phyloP scores from a whole-genome alignment of 805 yeast genomes.

The Yarrowia divulgata region DNA sequence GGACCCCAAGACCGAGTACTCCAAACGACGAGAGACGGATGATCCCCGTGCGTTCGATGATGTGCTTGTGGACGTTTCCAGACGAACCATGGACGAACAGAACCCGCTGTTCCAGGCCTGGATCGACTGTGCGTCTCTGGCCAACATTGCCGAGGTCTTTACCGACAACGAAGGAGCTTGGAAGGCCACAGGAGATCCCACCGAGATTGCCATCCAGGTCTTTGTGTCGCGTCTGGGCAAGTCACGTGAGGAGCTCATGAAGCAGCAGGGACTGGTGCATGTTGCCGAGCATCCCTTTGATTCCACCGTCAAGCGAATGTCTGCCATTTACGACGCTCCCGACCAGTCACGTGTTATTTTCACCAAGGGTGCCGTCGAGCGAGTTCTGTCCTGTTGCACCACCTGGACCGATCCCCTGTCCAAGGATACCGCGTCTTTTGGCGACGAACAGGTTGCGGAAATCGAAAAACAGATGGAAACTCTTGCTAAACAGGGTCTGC shows the following conservation, averaged over 20 bases:
- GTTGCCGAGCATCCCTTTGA: constrained; percentile 76
- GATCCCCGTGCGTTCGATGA: constrained; percentile 41
- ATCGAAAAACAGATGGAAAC: constrained; percentile 66
- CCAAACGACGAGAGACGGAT: constrained; percentile 42
- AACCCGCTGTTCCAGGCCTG: constrained; percentile 55
- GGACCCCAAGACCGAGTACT: constrained; percentile 42
- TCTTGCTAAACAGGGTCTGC: constrained; percentile 68
- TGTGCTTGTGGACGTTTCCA: neutral
- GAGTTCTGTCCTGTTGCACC: constrained; percentile 64
- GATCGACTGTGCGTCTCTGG: constrained; percentile 73
- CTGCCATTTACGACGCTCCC: constrained; percentile 57
- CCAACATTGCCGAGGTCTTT: constrained; percentile 71
- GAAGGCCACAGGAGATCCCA: constrained; percentile 89
- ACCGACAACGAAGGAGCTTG: constrained; percentile 56
- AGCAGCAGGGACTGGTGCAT: constrained; percentile 50
- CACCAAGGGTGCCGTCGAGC: constrained; percentile 81
- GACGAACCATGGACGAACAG: constrained; percentile 9
- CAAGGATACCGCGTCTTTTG: constrained; percentile 43
- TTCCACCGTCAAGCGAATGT: constrained; percentile 75
- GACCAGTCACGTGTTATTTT: constrained; percentile 47
- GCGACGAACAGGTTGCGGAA: constrained; percentile 49
- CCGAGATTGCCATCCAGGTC: constrained; percentile 87
- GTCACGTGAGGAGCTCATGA: constrained; percentile 52
- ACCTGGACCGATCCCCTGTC: constrained; percentile 57
- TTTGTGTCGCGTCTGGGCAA: constrained; percentile 65